Evolutionary conservation across 441 rosid species (phyloP).

Genomic region (Corymbia calophylla): DNA sequence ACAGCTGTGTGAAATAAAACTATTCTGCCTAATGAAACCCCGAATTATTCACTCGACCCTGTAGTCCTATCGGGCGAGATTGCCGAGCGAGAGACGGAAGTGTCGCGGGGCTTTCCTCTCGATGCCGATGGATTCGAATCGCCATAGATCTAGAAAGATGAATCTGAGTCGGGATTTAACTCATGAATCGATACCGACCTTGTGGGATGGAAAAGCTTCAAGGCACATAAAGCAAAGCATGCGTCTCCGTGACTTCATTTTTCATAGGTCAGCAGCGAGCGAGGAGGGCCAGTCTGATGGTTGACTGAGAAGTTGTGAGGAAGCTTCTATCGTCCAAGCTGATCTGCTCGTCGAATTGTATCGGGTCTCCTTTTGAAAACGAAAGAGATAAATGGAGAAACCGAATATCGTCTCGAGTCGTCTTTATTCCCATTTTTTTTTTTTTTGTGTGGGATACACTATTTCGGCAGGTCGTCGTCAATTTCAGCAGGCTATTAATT

Average conservation of each 20-base stretch:
- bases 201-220: not conserved
- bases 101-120: not conserved
- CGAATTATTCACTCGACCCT: not conserved
- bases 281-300: not conserved
- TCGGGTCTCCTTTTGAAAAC: not conserved
- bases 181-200: not conserved
- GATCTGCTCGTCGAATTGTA: not conserved
- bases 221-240: not conserved
- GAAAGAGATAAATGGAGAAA: not conserved
- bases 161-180: not conserved
- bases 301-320: not conserved
- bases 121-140: not conserved
- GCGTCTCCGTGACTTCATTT: not conserved
- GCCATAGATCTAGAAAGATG: not conserved
- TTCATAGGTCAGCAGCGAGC: not conserved
- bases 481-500: not conserved
- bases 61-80: not conserved
- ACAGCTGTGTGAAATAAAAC: not conserved
- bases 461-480: not conserved
- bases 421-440: not conserved
- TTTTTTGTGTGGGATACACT: not conserved
- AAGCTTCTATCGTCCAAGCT: not conserved
- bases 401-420: not conserved
- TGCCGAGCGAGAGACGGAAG: not conserved
- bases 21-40: not conserved